Evolutionary conservation across 257 asterid genomes (phyloP).

Genomic region (Galeopsis tetrahit): DNA sequence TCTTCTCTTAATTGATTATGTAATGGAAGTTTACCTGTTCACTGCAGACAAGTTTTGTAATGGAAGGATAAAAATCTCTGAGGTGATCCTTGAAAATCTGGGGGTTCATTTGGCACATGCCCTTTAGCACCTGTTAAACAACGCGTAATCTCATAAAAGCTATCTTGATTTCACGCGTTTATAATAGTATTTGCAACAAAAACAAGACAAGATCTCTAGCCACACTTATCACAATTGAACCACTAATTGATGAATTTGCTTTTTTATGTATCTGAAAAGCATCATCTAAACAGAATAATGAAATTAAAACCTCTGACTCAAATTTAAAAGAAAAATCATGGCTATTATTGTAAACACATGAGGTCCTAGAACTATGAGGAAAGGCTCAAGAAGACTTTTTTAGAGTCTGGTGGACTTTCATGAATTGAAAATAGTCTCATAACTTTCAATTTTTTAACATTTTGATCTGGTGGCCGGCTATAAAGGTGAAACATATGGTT

Average conservation of each 20-base stretch:
- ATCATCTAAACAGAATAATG: neutral
- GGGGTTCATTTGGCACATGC: constrained; percentile 81
- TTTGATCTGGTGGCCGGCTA: no score
- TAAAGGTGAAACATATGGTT: no score
- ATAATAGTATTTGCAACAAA: neutral
- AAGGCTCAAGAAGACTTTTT: neutral
- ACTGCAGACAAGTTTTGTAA: constrained; percentile 87
- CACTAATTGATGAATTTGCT: neutral
- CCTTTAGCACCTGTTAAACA: constrained; percentile 72
- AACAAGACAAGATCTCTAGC: neutral
- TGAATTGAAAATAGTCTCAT: no score
- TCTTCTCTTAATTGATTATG: neutral
- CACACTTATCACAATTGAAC: neutral
- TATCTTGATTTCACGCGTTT: neutral
- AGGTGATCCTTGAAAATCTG: constrained; percentile 81
- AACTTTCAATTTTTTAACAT: no score
- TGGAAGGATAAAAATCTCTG: constrained; percentile 82
- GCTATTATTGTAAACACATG: neutral
- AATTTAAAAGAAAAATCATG: neutral
- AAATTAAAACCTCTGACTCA: neutral
- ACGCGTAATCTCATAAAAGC: neutral
- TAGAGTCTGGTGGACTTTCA: no score
- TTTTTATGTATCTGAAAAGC: neutral
- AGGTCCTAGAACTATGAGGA: neutral
- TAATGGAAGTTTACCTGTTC: constrained; percentile 72